Conservation (phyloP, 2,329 filamentous ascomycete genomes). For the Westerdykella sp. region DNA sequence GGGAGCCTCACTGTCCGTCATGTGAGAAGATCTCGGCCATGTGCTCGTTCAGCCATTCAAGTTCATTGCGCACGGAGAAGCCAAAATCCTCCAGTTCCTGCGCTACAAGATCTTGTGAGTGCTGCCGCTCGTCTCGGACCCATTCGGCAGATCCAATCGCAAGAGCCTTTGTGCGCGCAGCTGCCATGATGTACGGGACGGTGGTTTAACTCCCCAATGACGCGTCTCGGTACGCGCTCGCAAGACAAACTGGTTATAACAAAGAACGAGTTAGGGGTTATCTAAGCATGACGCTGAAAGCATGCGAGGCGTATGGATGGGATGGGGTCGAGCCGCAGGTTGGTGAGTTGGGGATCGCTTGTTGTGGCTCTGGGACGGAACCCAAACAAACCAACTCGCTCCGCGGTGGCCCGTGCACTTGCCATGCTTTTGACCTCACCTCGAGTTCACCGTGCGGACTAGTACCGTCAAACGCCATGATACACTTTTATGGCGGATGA, state of each 20-base stretch:
- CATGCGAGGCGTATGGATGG: slow-evolving; percentile 2
- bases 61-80: slow-evolving; percentile 84
- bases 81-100: slow-evolving; percentile 89
- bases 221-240: slow-evolving; percentile 16
- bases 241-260: neutral
- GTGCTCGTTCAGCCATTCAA: slow-evolving; percentile 98
- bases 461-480: no score
- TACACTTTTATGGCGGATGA: no score
- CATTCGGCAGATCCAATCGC: slow-evolving; percentile 77
- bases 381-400: slow-evolving; percentile 1
- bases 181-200: slow-evolving; percentile 19
- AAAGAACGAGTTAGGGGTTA: slow-evolving; percentile 2
- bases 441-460: no score
- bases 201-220: neutral
- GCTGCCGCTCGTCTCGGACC: slow-evolving; percentile 77
- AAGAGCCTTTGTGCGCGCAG: slow-evolving; percentile 25
- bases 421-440: neutral
- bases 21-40: slow-evolving; percentile 90
- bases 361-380: slow-evolving; percentile 16
- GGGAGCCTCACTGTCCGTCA: slow-evolving; percentile 67
- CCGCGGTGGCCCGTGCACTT: slow-evolving; percentile 13
- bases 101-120: slow-evolving; percentile 66
- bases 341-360: slow-evolving; percentile 1
- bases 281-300: slow-evolving; percentile 8
- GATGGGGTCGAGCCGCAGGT: neutral